Evolutionary conservation across 768 basidiomycete species (phyloP), one percentile per base, ranked within the genome.

Genomic region (Infundibulicybe gibba): DNA sequence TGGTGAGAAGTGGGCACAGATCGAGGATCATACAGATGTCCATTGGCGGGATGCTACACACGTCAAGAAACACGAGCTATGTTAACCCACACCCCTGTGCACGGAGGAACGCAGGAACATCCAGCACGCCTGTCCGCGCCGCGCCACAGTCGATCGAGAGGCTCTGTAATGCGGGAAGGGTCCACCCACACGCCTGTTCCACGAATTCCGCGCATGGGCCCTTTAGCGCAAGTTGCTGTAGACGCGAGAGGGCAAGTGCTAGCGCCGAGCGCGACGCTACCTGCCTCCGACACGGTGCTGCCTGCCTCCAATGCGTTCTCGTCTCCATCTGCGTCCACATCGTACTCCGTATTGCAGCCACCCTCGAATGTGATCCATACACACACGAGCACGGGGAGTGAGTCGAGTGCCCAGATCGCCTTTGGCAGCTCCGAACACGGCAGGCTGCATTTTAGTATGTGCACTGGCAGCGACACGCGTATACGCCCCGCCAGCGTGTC

Each of bases 401-500:
- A 73, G 45, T 80, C 77, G 2, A 90, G 67, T 5, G 85, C 80
- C 83, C 83, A 85, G 38, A 89, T 87, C 4, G 87, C 74, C 56
- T 84, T 85, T 11, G 81, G 68, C 2, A 86, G 62, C 0, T 76
- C 69, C 15, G 76, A 70, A 0, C 70, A 69, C 0, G 82, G 77
- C 8, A 87, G 66, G 47, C 74, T 76, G 71, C 83, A 79, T 43
- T 81, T 76, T 0, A 83, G 72, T 0, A 84, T 83, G 9, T 77
- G 80, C 15, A n/a, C n/a, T n/a, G n/a, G n/a, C n/a, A 90, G 63
- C 4, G 74, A 66, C 39, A 71, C 73, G 13, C 63, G 63, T 13
- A 78, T 70, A 47, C 67, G 78, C 1, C 67, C 74, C 42, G 75
- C 74, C 1, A 90, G 69, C 0, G 86, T 73, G 54, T 88, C 79